phyloP scores from a whole-genome alignment of 306 rosid species.

The Ziziphus jujuba region DNA sequence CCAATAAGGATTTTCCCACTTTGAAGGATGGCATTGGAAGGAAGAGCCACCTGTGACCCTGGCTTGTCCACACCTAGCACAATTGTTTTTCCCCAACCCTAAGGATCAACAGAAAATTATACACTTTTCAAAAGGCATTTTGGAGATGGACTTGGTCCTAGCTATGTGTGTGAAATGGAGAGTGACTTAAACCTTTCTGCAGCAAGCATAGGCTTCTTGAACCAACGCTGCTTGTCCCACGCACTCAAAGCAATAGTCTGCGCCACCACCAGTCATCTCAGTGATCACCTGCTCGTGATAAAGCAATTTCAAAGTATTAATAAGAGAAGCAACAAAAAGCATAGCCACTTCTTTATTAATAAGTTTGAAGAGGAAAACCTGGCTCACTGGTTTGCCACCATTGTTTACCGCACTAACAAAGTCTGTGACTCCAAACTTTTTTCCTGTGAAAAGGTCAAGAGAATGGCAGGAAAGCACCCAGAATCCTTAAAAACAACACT shows the following conservation, averaged over 20 bases:
- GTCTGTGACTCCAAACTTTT: conserved; percentile 76
- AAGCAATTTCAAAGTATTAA: not conserved
- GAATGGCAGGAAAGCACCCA: not conserved
- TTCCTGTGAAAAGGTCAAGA: conserved; percentile 45
- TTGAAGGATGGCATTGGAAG: conserved; percentile 44
- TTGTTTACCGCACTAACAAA: conserved; percentile 45
- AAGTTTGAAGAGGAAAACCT: conserved; percentile 45
- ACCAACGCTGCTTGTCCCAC: conserved; percentile 75
- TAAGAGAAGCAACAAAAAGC: not conserved
- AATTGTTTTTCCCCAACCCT: conserved; percentile 96
- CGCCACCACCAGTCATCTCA: conserved; percentile 72
- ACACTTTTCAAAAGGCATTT: not conserved
- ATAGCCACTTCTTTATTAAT: not conserved
- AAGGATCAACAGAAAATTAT: not conserved
- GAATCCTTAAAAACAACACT: not conserved
- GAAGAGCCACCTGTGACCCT: conserved; percentile 49
- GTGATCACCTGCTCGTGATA: conserved; percentile 41
- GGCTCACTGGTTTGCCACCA: conserved; percentile 62
- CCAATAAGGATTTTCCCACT: conserved; percentile 65
- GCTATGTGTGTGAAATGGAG: conserved; percentile 3
- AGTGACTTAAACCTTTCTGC: conserved; percentile 57
- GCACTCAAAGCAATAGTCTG: conserved; percentile 87
- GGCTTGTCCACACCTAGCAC: conserved; percentile 75
- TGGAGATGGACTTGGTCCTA: too few species aligned
- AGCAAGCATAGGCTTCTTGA: conserved; percentile 75